These are phyloP conservation scores for Anthracocystis walkeri DNA, from an alignment of 1,284 basidiomycete species.

Conservation along the genomic window DNA sequence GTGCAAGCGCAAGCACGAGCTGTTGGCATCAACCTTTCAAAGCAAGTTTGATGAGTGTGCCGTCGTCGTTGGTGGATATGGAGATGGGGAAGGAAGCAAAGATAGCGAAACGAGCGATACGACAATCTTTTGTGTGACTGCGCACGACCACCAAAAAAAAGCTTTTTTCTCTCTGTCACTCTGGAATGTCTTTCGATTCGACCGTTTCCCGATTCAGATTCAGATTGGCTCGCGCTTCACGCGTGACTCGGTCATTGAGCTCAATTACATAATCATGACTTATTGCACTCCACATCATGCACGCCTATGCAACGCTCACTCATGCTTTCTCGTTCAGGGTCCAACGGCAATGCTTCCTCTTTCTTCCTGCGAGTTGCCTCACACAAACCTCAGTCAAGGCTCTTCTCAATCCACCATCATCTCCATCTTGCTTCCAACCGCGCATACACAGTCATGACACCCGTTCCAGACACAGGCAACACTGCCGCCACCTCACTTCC, in stretches of 20 bases:
- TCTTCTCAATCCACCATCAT: not conserved
- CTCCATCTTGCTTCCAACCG: not conserved
- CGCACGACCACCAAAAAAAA: constrained; percentile 5
- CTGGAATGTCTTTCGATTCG: not conserved
- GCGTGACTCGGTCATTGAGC: constrained; percentile 42
- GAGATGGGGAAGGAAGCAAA: not conserved
- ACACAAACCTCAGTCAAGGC: too few relatives aligned
- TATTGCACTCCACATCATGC: constrained; percentile 8
- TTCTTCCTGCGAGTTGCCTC: not conserved
- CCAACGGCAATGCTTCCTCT: constrained; percentile 4
- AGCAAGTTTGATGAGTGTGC: not conserved
- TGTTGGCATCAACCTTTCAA: constrained; percentile 31
- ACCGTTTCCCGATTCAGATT: not conserved
- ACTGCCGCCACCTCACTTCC: not conserved
- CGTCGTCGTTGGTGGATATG: not conserved
- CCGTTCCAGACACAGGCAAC: constrained; percentile 9
- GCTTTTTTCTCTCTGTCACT: not conserved
- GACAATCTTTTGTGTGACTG: too few relatives aligned
- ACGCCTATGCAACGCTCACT: constrained; percentile 30
- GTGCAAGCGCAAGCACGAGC: constrained; percentile 30
- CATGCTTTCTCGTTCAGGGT: constrained; percentile 23
- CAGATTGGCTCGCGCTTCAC: constrained; percentile 9
- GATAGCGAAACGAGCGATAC: not conserved
- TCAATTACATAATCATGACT: constrained; percentile 25
- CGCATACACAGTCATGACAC: constrained; percentile 18